A percentile compares a stretch with the other conserved stretches of the same genome.
Evolutionary conservation across 1,139 yeast species (phyloP).

Genomic region (Martiniozyma asiatica): DNA sequence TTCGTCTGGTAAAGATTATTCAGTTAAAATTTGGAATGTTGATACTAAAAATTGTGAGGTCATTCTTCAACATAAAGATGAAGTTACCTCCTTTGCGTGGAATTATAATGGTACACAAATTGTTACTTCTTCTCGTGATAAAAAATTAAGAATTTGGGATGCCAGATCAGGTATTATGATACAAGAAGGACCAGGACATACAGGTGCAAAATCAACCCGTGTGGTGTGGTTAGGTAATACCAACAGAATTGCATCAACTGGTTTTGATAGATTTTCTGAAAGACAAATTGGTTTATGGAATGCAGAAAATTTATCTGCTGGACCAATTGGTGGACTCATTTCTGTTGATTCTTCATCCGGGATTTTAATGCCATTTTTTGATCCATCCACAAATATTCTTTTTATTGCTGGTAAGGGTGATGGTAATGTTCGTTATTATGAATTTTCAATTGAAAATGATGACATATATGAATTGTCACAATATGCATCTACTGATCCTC

Average conservation of each 20-base stretch:
- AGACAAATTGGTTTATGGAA: conserved; percentile 96
- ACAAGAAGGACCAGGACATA: conserved; percentile 80
- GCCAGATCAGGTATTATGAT: conserved; percentile 60
- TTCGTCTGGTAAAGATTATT: conserved; percentile 79
- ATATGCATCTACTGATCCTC: conserved; percentile 80
- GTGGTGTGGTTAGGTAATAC: conserved; percentile 83
- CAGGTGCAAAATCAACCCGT: conserved; percentile 85
- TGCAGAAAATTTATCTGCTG: conserved; percentile 53
- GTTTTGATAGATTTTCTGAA: conserved; percentile 84
- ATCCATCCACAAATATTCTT: conserved; percentile 65
- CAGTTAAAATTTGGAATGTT: conserved; percentile 84
- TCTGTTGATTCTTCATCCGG: conserved; percentile 88
- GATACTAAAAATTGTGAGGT: conserved; percentile 59
- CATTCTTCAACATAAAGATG: conserved; percentile 75
- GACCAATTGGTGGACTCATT: conserved; percentile 82
- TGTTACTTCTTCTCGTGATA: conserved; percentile 90
- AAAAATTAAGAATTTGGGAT: conserved; percentile 85
- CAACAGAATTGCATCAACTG: conserved; percentile 86
- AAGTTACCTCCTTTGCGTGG: conserved; percentile 83
- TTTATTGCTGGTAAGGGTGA: conserved; percentile 97
- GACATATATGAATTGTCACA: conserved; percentile 73
- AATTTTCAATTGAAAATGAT: conserved; percentile 55
- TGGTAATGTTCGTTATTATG: conserved; percentile 90
- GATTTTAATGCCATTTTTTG: conserved; percentile 82
- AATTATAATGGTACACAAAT: conserved; percentile 78